These are phyloP conservation scores for Aspergillus sp. DNA, from an alignment of 2,329 filamentous ascomycete genomes.

Conservation along the genomic window DNA sequence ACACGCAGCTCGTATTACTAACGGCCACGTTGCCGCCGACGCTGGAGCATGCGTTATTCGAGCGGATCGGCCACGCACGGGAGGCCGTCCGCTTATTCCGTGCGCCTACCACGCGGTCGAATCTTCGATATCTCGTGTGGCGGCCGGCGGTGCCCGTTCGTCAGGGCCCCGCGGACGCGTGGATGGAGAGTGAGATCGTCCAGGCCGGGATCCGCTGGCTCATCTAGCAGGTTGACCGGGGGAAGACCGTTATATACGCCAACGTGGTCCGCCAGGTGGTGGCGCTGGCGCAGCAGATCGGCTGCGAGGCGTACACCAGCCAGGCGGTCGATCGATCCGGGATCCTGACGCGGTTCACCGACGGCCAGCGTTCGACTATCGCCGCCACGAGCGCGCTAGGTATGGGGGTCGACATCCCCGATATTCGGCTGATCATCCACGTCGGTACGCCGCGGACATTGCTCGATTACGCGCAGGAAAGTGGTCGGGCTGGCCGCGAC, in stretches of 20 bases:
- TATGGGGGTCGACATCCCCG: constrained; percentile 10
- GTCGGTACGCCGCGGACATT: neutral
- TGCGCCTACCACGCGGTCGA: neutral
- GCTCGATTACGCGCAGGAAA: constrained; percentile 10
- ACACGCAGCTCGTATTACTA: constrained; percentile 11
- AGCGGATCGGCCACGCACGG: neutral
- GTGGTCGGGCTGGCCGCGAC: constrained; percentile 4
- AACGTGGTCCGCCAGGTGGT: neutral
- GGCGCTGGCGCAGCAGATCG: neutral
- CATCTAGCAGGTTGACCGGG: neutral
- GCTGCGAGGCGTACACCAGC: constrained; percentile 4
- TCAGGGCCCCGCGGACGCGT: neutral
- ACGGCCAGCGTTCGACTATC: neutral
- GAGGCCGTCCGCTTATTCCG: constrained; percentile 1
- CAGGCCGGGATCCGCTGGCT: neutral
- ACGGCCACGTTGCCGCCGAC: constrained; percentile 11
- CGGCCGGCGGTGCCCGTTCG: neutral
- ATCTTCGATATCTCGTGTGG: constrained; percentile 8
- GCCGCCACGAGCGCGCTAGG: constrained; percentile 6
- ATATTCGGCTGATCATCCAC: constrained; percentile 12
- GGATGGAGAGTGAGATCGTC: neutral
- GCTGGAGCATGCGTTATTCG: constrained; percentile 1
- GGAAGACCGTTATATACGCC: neutral
- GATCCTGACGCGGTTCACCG: neutral
- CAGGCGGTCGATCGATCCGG: neutral